Evolutionary conservation across 768 basidiomycete species (phyloP).

Genomic region (Boletus subparvulus): DNA sequence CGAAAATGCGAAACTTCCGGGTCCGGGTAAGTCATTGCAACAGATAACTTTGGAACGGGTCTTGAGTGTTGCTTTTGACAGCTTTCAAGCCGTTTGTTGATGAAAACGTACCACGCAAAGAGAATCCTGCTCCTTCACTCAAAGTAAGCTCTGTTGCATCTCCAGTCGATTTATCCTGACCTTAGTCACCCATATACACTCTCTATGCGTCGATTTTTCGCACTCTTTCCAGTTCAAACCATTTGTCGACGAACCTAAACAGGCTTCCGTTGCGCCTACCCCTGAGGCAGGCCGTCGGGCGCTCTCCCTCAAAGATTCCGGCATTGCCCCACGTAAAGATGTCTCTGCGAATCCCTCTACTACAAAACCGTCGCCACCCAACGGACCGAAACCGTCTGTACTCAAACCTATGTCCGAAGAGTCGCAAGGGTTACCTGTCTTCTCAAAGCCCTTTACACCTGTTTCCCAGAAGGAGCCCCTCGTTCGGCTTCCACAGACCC

Average conservation of each 20-base stretch:
- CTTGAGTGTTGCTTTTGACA: conserved; percentile 6
- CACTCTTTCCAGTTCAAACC: conserved; percentile 57
- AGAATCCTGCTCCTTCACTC: conserved; percentile 38
- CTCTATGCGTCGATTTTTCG: not conserved
- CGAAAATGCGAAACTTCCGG: conserved; percentile 33
- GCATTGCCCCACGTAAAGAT: conserved; percentile 15
- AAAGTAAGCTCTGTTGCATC: conserved; percentile 11
- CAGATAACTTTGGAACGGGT: conserved; percentile 17
- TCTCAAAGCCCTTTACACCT: conserved; percentile 67
- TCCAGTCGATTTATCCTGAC: not conserved
- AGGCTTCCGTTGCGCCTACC: conserved; percentile 36
- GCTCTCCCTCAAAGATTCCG: conserved; percentile 52
- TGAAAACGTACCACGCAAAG: conserved; percentile 49
- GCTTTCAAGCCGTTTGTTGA: conserved; percentile 69
- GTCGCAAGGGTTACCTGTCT: conserved; percentile 40
- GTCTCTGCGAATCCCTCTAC: conserved; percentile 14
- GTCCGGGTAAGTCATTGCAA: conserved; percentile 34
- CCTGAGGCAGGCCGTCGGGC: conserved; percentile 38
- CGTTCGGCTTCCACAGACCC: conserved; percentile 25
- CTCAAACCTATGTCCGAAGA: conserved; percentile 40
- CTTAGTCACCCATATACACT: conserved; percentile 11
- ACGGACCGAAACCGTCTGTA: conserved; percentile 22
- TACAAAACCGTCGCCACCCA: conserved; percentile 29
- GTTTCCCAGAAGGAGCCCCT: conserved; percentile 41
- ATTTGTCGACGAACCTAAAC: conserved; percentile 56